Percentiles rank a stretch among this genome's conserved stretches.
Conservation (phyloP, 75 land plant genomes). For the Pseudotsuga menziesii region DNA sequence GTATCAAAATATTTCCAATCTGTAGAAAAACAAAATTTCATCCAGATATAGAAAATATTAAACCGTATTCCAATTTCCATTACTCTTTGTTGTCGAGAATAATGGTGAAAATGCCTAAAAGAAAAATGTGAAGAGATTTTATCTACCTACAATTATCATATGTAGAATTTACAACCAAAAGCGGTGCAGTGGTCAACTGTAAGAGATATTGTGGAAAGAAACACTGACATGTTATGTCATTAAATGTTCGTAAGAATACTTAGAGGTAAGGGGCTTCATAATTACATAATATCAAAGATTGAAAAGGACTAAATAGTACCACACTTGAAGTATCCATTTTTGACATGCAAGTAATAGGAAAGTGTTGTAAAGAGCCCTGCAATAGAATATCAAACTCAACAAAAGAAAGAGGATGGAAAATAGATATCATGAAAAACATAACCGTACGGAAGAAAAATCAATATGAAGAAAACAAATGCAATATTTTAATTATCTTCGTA, state of each 20-base stretch:
- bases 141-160: conserved; percentile 68
- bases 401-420: not conserved
- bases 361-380: conserved; percentile 38
- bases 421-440: not conserved
- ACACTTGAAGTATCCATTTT: conserved; percentile 12
- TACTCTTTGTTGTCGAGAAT: not conserved
- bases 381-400: not conserved
- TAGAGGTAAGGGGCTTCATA: too few relatives aligned
- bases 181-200: conserved; percentile 37
- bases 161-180: conserved; percentile 63
- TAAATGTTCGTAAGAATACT: not conserved
- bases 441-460: conserved; percentile 21
- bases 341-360: conserved; percentile 38
- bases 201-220: conserved; percentile 71
- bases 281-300: too few relatives aligned
- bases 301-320: not conserved
- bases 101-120: not conserved
- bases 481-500: too few relatives aligned
- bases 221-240: conserved; percentile 36
- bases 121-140: not conserved
- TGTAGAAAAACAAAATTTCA: not conserved
- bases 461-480: not conserved
- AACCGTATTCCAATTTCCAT: not conserved
- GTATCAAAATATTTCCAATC: not conserved
- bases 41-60: not conserved